Evolutionary conservation across 805 yeast genomes (phyloP).

Genomic region (Tetrapisispora nanseiensis): DNA sequence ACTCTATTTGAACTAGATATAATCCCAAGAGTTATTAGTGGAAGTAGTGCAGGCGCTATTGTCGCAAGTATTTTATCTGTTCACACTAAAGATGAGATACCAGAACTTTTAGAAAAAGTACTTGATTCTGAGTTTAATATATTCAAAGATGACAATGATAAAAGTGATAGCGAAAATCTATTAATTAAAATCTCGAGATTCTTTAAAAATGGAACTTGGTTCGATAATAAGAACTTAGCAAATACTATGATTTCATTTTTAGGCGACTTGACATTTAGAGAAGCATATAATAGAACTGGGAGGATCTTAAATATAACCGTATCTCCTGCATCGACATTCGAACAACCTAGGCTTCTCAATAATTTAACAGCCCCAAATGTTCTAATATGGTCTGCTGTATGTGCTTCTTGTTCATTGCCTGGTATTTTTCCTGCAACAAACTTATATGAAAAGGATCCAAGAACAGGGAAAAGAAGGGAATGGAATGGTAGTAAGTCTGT

Average conservation of each 20-base stretch:
- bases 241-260: conserved; percentile 64
- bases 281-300: conserved; percentile 88
- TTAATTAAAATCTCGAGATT: conserved; percentile 44
- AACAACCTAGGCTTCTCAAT: conserved; percentile 74
- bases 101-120: conserved; percentile 39
- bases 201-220: conserved; percentile 79
- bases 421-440: conserved; percentile 78
- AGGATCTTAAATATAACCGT: conserved; percentile 84
- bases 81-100: conserved; percentile 63
- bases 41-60: conserved; percentile 91
- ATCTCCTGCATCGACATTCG: conserved; percentile 79
- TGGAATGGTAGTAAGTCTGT: conserved; percentile 66
- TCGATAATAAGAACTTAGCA: conserved; percentile 62
- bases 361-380: conserved; percentile 73
- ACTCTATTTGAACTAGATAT: conserved; percentile 63
- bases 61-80: conserved; percentile 82
- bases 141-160: conserved; percentile 45
- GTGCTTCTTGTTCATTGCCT: conserved; percentile 90
- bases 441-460: conserved; percentile 69
- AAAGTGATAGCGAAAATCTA: conserved; percentile 42
- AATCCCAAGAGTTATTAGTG: conserved; percentile 79
- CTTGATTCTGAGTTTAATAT: conserved; percentile 36
- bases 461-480: conserved; percentile 59
- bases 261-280: conserved; percentile 86
- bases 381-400: conserved; percentile 73